Evolutionary conservation across 805 yeast species (phyloP), one percentile per base, ranked within the genome.

Genomic region (Saccharomycopsis schoenii): DNA sequence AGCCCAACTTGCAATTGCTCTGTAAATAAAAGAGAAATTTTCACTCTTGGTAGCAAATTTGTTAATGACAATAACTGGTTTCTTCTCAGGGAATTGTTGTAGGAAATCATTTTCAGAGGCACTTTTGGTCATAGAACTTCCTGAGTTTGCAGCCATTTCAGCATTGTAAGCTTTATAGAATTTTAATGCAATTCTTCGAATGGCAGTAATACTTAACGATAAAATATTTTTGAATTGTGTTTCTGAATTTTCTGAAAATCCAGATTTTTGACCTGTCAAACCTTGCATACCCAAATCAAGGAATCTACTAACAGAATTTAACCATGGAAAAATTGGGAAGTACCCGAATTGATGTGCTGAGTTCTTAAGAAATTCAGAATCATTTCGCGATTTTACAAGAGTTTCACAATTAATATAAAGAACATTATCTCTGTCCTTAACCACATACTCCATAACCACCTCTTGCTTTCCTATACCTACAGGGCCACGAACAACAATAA

Each of bases 401-500:
- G 76, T 76, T 60, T 88, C 96, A 76, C 97, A 93, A 72, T 93
- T 96, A 55, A 94, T 71, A 61, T 82, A 78, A 47, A 91, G 76
- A 2, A 86, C 80, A 63, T 86, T 85, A 1, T 78, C 76, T 58
- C 91, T 81, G 36, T 77, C 82, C 56, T 77, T 74, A 55, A 89
- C 75, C 1, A 87, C 84, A 67, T 85, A 83, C 54, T 83, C 83
- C 69, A 86, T 73, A 4, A 93, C 91, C 62, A 90, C 74, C 62
- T 85, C 93, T 62, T 84, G 81, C 68, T 94, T 93, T 24, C 98
- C 99, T n/a, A 96, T 84, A 4, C 99, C 99, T 65, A 89, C 80
- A 4, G 99, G 98, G 12, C 99, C 99, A 64, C 85, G 83, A 2
- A 94, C 84, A 2, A 94, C 83, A 29, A 93, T 91, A 69, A 91